Conservation (phyloP, 1,284 basidiomycete species). For the Clitocybe nebularis region DNA sequence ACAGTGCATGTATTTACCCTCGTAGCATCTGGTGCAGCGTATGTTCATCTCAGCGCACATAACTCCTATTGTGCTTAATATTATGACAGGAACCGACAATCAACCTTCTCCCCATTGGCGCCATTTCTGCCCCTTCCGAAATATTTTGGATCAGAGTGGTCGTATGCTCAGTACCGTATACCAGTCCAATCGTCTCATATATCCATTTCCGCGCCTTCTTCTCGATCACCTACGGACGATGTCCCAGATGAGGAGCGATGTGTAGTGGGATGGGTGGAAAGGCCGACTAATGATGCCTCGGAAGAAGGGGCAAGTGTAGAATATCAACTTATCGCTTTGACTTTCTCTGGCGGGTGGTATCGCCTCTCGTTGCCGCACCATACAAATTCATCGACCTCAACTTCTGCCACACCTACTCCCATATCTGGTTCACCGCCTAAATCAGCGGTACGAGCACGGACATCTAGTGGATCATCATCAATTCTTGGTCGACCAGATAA, state of each 20-base stretch:
- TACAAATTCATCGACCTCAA: slow-evolving; percentile 21
- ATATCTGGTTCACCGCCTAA: slow-evolving; percentile 39
- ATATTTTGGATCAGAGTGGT: slow-evolving; percentile 93
- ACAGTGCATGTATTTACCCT: slow-evolving; percentile 90
- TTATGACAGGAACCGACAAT: slow-evolving; percentile 66
- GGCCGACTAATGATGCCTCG: slow-evolving; percentile 37
- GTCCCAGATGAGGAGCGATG: slow-evolving; percentile 80
- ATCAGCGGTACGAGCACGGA: slow-evolving; percentile 38
- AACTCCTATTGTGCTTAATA: slow-evolving; percentile 3
- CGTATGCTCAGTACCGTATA: slow-evolving; percentile 89
- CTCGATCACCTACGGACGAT: slow-evolving; percentile 56
- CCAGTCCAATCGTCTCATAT: slow-evolving; percentile 81
- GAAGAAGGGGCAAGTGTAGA: slow-evolving; percentile 37
- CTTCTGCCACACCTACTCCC: slow-evolving; percentile 21
- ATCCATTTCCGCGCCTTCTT: slow-evolving; percentile 59
- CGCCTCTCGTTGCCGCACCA: slow-evolving; percentile 68
- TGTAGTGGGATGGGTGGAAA: slow-evolving; percentile 79
- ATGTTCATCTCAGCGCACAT: slow-evolving; percentile 26
- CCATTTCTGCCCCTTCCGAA: slow-evolving; percentile 83
- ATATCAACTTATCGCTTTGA: slow-evolving; percentile 80
- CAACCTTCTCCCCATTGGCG: slow-evolving; percentile 70
- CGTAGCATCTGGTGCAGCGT: slow-evolving; percentile 60
- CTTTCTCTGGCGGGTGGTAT: slow-evolving; percentile 92
- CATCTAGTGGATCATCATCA: slow-evolving; percentile 54
- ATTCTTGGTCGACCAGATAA: slow-evolving; percentile 48